These are phyloP conservation scores for Leccinum subrobustum DNA, from an alignment of 1,284 basidiomycete genomes.

Conservation along the genomic window DNA sequence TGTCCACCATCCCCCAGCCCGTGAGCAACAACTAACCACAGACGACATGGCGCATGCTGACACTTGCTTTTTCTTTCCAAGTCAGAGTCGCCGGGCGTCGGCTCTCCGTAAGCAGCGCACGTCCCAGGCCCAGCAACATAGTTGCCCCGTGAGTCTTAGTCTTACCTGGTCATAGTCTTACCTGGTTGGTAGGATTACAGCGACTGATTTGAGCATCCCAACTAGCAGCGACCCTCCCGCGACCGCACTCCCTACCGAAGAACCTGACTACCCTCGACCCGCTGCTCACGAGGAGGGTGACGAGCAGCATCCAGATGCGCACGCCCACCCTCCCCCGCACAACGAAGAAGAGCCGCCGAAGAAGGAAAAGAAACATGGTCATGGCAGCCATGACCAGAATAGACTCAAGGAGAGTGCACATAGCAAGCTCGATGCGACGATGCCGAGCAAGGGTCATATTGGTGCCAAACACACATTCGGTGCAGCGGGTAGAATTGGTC, in stretches of 20 bases:
- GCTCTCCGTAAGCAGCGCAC: slow-evolving; percentile 47
- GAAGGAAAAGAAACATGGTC: slow-evolving; percentile 50
- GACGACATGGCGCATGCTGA: neutral
- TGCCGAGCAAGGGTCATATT: slow-evolving; percentile 48
- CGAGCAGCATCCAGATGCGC: slow-evolving; percentile 24
- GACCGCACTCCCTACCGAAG: slow-evolving; percentile 31
- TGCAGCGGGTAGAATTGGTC: slow-evolving; percentile 52
- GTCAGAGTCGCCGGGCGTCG: slow-evolving; percentile 68
- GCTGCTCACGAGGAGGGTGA: slow-evolving; percentile 43
- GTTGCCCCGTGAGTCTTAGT: slow-evolving; percentile 34
- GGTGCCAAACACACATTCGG: slow-evolving; percentile 39
- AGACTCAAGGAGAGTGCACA: slow-evolving; percentile 47
- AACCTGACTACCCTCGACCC: slow-evolving; percentile 63
- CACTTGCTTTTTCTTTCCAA: slow-evolving; percentile 21
- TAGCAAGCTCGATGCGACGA: slow-evolving; percentile 50
- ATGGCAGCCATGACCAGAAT: slow-evolving; percentile 47
- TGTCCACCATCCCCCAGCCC: slow-evolving; percentile 26
- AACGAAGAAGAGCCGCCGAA: slow-evolving; percentile 53
- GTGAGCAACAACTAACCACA: slow-evolving; percentile 14
- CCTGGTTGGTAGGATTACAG: neutral
- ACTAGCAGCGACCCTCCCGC: slow-evolving; percentile 7
- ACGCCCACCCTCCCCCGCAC: slow-evolving; percentile 36
- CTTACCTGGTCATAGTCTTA: slow-evolving; percentile 17
- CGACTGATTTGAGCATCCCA: neutral
- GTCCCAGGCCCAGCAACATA: slow-evolving; percentile 38